phyloP scores from a whole-genome alignment of 768 basidiomycete genomes.

The Gelatoporia subvermispora region DNA sequence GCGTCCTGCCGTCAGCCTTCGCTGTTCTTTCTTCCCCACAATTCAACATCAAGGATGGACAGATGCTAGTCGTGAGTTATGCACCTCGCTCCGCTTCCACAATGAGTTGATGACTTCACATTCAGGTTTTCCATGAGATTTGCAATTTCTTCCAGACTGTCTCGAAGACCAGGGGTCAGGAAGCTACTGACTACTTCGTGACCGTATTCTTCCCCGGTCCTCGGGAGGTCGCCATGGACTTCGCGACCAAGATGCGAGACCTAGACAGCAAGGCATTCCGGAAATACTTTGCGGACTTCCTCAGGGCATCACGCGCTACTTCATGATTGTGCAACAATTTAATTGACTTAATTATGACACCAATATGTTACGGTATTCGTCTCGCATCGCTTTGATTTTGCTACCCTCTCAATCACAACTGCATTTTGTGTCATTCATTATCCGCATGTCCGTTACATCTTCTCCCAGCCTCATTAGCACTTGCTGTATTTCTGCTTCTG shows the following conservation, averaged over 20 bases:
- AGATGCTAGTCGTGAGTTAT: slow-evolving; percentile 70
- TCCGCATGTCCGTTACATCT: background rate
- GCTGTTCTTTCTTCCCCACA: slow-evolving; percentile 70
- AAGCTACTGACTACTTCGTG: slow-evolving; percentile 78
- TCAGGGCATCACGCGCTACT: slow-evolving; percentile 58
- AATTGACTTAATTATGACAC: slow-evolving; percentile 1
- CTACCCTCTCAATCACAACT: background rate
- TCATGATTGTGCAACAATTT: slow-evolving; percentile 31
- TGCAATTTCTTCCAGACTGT: slow-evolving; percentile 79
- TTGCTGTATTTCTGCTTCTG: background rate
- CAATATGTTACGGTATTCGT: slow-evolving; percentile 1
- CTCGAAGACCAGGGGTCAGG: slow-evolving; percentile 69
- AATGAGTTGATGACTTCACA: background rate
- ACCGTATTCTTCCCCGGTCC: slow-evolving; percentile 84
- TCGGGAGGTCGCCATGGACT: slow-evolving; percentile 66
- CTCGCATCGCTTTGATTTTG: background rate
- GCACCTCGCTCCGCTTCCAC: background rate
- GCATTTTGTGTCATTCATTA: background rate
- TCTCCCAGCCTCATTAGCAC: background rate
- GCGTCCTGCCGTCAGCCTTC: slow-evolving; percentile 78
- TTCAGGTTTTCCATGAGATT: slow-evolving; percentile 85
- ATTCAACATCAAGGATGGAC: slow-evolving; percentile 88
- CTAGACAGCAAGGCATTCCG: slow-evolving; percentile 73
- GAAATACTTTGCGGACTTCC: slow-evolving; percentile 85
- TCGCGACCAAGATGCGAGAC: slow-evolving; percentile 69